A percentile compares a stretch with the other conserved stretches of the same genome.
Evolutionary conservation across 768 basidiomycete species (phyloP).

Genomic region (Dioszegia hungarica): DNA sequence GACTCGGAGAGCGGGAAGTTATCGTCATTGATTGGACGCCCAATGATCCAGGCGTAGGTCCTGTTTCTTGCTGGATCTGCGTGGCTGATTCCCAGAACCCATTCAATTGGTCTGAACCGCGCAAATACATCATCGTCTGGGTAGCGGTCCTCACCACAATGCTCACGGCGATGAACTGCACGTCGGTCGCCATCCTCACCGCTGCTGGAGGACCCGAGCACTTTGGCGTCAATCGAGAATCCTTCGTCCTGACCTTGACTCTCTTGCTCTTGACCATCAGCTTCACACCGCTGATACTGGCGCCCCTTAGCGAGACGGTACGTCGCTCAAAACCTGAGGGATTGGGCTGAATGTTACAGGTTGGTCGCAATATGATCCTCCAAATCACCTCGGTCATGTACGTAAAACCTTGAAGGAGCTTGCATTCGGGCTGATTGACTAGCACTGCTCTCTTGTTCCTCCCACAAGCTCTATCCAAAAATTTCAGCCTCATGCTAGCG

Average conservation of each 20-base stretch:
- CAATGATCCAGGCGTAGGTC: constrained; percentile 41
- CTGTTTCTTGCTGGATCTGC: not conserved
- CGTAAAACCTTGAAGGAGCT: not conserved
- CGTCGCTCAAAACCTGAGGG: constrained; percentile 4
- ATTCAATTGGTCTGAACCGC: constrained; percentile 35
- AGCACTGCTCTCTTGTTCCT: constrained; percentile 34
- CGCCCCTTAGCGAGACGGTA: constrained; percentile 34
- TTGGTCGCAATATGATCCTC: constrained; percentile 41
- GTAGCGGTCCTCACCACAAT: constrained; percentile 28
- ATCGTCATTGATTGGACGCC: constrained; percentile 41
- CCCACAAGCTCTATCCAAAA: constrained; percentile 32
- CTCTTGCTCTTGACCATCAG: constrained; percentile 29
- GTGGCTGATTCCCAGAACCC: constrained; percentile 32
- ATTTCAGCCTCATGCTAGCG: constrained; percentile 25
- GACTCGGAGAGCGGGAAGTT: constrained; percentile 25
- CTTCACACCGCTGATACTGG: constrained; percentile 40
- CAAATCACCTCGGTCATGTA: constrained; percentile 36
- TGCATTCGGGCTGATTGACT: not conserved
- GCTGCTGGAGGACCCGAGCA: constrained; percentile 13
- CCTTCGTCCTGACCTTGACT: constrained; percentile 16
- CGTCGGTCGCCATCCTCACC: not conserved
- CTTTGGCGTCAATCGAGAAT: constrained; percentile 16
- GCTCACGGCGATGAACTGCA: constrained; percentile 15
- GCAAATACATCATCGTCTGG: constrained; percentile 32
- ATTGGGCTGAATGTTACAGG: constrained; percentile 5